These are phyloP conservation scores for Juglanconis juglandina DNA, from an alignment of 2,329 filamentous ascomycete species.

Conservation along the genomic window DNA sequence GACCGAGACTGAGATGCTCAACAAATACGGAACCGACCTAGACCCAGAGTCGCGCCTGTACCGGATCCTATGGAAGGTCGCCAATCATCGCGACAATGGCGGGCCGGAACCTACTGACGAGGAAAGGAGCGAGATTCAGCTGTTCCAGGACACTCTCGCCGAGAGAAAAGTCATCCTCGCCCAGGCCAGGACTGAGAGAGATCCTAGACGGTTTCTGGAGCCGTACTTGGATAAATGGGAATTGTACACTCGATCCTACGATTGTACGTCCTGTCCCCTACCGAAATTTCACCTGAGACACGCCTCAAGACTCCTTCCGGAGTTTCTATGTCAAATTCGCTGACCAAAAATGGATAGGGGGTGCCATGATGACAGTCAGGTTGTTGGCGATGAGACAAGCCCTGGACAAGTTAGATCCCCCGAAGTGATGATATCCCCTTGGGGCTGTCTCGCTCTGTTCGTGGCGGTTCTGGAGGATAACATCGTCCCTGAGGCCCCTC, in stretches of 20 bases:
- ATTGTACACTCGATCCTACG: not conserved
- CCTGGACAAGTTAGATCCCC: not conserved
- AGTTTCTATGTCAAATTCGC: not conserved
- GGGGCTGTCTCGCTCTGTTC: not conserved
- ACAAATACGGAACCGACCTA: not conserved
- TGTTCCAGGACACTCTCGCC: not conserved
- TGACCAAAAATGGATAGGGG: not conserved
- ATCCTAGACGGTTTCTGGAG: not conserved
- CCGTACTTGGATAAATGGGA: not conserved
- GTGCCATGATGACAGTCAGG: not conserved
- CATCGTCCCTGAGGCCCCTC: not conserved
- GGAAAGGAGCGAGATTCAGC: not conserved
- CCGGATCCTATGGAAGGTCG: not conserved
- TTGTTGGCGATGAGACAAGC: not conserved
- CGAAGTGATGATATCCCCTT: not conserved
- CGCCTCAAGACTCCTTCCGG: not conserved
- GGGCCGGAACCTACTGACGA: not conserved
- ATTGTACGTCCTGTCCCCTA: not conserved
- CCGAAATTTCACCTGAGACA: not conserved
- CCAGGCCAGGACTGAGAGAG: not conserved
- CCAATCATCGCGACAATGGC: not conserved
- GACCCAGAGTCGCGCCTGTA: not conserved
- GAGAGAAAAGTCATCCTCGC: not conserved
- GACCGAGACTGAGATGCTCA: not conserved
- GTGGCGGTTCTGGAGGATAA: not conserved